phyloP scores from a whole-genome alignment of 2,329 filamentous ascomycete genomes.

The Trichoderma gracile region DNA sequence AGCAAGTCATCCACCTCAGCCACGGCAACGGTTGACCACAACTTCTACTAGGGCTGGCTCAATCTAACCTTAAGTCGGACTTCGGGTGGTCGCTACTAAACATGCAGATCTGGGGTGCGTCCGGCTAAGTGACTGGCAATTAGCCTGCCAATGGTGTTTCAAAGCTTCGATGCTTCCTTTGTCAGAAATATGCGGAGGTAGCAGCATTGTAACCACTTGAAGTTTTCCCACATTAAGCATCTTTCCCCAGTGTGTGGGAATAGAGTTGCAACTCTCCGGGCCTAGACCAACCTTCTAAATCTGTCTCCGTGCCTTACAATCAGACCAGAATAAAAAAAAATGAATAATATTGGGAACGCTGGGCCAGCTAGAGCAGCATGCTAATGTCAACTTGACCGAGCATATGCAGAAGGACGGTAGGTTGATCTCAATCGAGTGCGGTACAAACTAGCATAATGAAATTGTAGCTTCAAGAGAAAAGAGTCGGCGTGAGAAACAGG shows the following conservation, averaged over 20 bases:
- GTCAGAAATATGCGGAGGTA: not conserved
- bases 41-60: not conserved
- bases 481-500: no score
- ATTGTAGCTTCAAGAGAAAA: no score
- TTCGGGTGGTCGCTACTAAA: not conserved
- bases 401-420: no score
- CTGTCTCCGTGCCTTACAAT: not conserved
- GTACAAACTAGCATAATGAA: no score
- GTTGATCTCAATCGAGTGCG: no score
- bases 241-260: not conserved
- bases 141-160: not conserved
- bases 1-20: not conserved
- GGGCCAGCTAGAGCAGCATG: no score
- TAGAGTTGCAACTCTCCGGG: not conserved
- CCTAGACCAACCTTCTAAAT: no score
- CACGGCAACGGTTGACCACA: not conserved
- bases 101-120: conserved; percentile 15
- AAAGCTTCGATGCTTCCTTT: not conserved
- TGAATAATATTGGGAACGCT: no score
- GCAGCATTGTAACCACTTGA: not conserved
- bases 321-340: no score
- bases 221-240: not conserved
- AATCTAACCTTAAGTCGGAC: not conserved
- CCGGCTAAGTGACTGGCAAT: conserved; percentile 3
- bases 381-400: no score